Conservation (phyloP, 768 basidiomycete genomes). For the Kwoniella sp. region DNA sequence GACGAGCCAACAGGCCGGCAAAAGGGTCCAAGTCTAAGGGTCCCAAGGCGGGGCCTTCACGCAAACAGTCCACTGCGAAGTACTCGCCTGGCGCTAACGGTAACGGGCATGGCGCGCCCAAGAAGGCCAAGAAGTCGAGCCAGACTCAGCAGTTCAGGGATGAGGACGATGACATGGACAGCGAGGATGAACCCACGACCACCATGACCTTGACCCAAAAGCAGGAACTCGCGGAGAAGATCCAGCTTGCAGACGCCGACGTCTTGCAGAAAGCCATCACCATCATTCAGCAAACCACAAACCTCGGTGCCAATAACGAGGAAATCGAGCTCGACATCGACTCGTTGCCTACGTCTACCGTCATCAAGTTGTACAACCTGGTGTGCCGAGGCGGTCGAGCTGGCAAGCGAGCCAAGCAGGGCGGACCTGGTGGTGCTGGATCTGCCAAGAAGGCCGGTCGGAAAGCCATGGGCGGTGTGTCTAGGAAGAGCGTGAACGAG, state of each 20-base stretch:
- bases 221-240: conserved; percentile 95
- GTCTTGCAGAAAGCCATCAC: conserved; percentile 86
- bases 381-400: conserved; percentile 56
- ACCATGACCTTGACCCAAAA: conserved; percentile 87
- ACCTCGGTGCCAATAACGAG: conserved; percentile 73
- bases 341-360: conserved; percentile 73
- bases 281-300: conserved; percentile 91
- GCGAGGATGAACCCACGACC: conserved; percentile 27
- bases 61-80: conserved; percentile 32
- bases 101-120: conserved; percentile 11
- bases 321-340: conserved; percentile 99
- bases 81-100: conserved; percentile 34
- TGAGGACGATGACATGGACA: conserved; percentile 33
- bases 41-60: conserved; percentile 18
- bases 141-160: conserved; percentile 25
- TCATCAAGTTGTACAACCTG: conserved; percentile 91
- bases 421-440: conserved; percentile 13
- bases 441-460: conserved; percentile 33
- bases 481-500: conserved; percentile 95
- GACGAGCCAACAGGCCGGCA: conserved; percentile 7
- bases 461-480: conserved; percentile 69
- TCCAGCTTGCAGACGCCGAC: conserved; percentile 72
- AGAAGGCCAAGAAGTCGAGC: conserved; percentile 40
- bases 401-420: conserved; percentile 51
- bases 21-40: conserved; percentile 20